Base-by-base conservation (phyloP, 108 stramenopile species). In the Stephanodiscus triporus region DNA sequence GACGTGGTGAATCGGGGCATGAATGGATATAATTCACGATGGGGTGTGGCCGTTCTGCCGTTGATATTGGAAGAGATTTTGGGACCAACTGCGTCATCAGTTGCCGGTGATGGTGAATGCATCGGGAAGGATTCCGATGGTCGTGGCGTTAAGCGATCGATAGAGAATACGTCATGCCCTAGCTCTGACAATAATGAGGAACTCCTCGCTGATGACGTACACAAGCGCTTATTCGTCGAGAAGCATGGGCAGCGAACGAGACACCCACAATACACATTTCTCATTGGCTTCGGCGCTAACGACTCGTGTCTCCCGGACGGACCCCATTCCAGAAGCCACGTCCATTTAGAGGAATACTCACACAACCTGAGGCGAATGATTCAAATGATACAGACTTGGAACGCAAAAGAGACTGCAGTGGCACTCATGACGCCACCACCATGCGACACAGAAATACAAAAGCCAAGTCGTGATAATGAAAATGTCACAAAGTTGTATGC, bases 1-100 rank as follows among this genome's bases (percentile, higher is more conserved):
- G 93, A 95, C 75, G 87, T 95, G 19, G 9, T 91, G 24, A 95
- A 91, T 75, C 86, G 93, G 8, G 93, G 93, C n/a, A 85, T 82
- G 76, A 78, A 81, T 66, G 93, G 93, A 14, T 95, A 95, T 82
- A 95, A 95, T 75, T 88, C 89, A 6, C 74, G 83, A 23, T 77
- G 68, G 76, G 76, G 76, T 4, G 26, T 29, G 50, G 68, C 68
- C 34, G 48, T 37, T 27, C 60, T 77, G 34, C 62, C 61, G 17
- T 77, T 69, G 49, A 77, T 77, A 56, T 36, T 77, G 40, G 68
- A 77, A 53, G 76, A 77, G 24, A 57, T 77, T 45, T 22, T 69
- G n/a, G 76, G 76, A 20, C 23, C 47, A 23, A 9, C 24, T 0
- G 10, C 29, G n/a, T 50, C 62, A 27, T 16, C 26, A 17, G 19